Percentiles rank a stretch among this genome's conserved stretches.
Evolutionary conservation across 768 basidiomycete species (phyloP).

Genomic region (Lyophyllum decastes): DNA sequence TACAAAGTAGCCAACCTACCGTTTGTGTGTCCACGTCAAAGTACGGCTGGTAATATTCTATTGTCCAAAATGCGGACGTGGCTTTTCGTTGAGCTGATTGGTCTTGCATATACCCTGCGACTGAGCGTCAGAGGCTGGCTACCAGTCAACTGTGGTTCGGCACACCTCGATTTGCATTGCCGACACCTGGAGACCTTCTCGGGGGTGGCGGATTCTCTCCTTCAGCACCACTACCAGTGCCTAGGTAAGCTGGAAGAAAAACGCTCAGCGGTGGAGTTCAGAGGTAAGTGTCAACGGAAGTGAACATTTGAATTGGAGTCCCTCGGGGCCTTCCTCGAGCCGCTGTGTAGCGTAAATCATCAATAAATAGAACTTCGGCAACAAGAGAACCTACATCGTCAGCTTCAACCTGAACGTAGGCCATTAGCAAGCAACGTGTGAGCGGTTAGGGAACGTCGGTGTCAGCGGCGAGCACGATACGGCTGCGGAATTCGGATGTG

Average conservation of each 20-base stretch:
- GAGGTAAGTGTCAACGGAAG: background rate
- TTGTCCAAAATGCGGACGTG: slow-evolving; percentile 67
- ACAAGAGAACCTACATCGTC: slow-evolving; percentile 56
- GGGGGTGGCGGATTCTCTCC: slow-evolving; percentile 25
- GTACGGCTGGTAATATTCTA: slow-evolving; percentile 86
- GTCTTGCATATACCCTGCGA: slow-evolving; percentile 67
- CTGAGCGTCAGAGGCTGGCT: background rate
- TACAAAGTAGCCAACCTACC: slow-evolving; percentile 32
- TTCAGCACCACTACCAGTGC: slow-evolving; percentile 36
- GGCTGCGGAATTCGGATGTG: slow-evolving; percentile 3
- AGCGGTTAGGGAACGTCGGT: background rate
- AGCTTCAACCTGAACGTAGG: slow-evolving; percentile 70
- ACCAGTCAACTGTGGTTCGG: slow-evolving; percentile 5
- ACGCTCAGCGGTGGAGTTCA: background rate
- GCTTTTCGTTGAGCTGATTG: slow-evolving; percentile 44
- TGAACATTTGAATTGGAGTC: slow-evolving; percentile 74
- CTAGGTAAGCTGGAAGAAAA: slow-evolving; percentile 53
- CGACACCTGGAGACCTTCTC: slow-evolving; percentile 37
- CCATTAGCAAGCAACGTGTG: slow-evolving; percentile 42
- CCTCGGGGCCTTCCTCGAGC: slow-evolving; percentile 67
- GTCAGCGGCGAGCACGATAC: background rate
- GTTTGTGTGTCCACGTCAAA: slow-evolving; percentile 88
- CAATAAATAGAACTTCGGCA: background rate
- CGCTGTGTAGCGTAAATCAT: slow-evolving; percentile 33
- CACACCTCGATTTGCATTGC: slow-evolving; percentile 56